These are phyloP conservation scores for Kalmanozyma brasiliensis DNA, from an alignment of 1,284 basidiomycete species.

Conservation along the genomic window DNA sequence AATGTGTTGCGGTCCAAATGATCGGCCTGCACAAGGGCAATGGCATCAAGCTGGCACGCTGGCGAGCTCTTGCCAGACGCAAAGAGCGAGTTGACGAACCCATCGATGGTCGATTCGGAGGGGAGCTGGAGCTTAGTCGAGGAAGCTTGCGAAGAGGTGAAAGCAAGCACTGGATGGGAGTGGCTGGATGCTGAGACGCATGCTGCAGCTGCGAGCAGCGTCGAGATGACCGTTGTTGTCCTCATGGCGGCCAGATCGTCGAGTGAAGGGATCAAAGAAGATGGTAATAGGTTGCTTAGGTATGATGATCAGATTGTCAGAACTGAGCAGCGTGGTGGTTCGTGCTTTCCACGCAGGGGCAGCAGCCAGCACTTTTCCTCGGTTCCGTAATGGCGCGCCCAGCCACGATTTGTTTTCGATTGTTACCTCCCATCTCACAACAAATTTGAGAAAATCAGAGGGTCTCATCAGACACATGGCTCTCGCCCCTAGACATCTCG, in stretches of 20 bases:
- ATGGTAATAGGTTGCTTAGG: background rate
- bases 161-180: constrained; percentile 29
- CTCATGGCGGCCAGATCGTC: constrained; percentile 15
- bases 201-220: constrained; percentile 24
- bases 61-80: constrained; percentile 8
- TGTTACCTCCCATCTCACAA: background rate
- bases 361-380: constrained; percentile 15
- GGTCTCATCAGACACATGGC: background rate
- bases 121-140: constrained; percentile 22
- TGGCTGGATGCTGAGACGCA: constrained; percentile 28
- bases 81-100: constrained; percentile 31
- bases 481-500: background rate
- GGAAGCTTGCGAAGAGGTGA: constrained; percentile 31
- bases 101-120: constrained; percentile 12
- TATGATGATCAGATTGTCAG: no score
- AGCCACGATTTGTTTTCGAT: background rate
- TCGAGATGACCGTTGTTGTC: constrained; percentile 24
- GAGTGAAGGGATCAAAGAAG: background rate
- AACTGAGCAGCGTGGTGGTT: no score
- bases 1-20: constrained; percentile 20
- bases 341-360: constrained; percentile 13
- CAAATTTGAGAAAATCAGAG: background rate
- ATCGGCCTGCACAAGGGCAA: constrained; percentile 25
- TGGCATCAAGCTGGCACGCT: constrained; percentile 29
- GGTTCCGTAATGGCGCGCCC: constrained; percentile 14